A percentile compares a stretch with the other conserved stretches of the same genome.
phyloP scores from a whole-genome alignment of 176 grass and related monocot genomes.

The Pontederia crassipes region DNA sequence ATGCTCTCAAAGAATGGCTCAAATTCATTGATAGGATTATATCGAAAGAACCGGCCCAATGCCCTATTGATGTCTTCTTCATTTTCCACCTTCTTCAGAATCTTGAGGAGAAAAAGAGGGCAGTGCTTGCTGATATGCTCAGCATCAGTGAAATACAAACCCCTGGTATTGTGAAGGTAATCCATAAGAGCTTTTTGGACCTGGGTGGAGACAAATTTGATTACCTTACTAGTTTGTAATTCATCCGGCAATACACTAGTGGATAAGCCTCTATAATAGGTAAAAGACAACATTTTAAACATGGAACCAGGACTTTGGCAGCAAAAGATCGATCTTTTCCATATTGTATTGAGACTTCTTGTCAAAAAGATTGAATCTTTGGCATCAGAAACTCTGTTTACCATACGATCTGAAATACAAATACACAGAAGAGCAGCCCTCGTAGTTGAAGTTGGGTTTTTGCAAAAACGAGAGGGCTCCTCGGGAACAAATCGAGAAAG shows the following conservation, averaged over 20 bases:
- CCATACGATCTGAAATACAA: background rate
- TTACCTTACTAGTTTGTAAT: background rate
- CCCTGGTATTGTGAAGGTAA: constrained; percentile 45
- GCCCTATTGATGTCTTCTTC: constrained; percentile 22
- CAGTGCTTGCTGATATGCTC: constrained; percentile 51
- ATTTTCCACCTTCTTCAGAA: constrained; percentile 38
- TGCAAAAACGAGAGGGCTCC: background rate
- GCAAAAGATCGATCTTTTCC: background rate
- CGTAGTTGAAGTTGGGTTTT: background rate
- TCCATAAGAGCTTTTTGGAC: constrained; percentile 39
- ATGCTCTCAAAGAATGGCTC: constrained; percentile 71
- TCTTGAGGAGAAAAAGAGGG: constrained; percentile 32
- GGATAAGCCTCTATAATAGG: background rate
- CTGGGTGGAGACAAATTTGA: background rate
- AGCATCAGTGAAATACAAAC: constrained; percentile 30
- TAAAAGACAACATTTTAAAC: background rate
- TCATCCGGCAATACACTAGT: background rate
- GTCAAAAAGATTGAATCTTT: background rate
- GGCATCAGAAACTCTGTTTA: background rate
- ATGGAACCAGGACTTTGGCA: background rate
- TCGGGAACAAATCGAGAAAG: background rate
- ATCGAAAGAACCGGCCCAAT: constrained; percentile 27
- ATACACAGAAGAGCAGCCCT: background rate
- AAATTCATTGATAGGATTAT: constrained; percentile 57
- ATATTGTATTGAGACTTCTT: background rate